These are phyloP conservation scores for Meyerozyma athensensis DNA, from an alignment of 1,139 yeast species.

Conservation along the genomic window DNA sequence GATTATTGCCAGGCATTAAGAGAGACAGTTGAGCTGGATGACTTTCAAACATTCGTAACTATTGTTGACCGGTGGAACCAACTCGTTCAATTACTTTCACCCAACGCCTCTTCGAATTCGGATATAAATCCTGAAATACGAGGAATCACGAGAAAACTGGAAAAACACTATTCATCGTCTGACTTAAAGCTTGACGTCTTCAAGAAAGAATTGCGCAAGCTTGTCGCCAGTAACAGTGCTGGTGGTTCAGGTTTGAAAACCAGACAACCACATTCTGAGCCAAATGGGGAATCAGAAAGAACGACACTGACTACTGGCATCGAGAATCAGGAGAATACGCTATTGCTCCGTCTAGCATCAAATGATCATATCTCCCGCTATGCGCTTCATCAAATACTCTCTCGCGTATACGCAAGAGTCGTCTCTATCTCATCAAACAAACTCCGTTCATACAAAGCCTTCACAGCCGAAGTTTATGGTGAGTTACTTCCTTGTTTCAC, in stretches of 20 bases:
- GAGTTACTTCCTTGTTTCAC: conserved; percentile 79
- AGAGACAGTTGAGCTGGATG: conserved; percentile 28
- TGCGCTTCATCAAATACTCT: conserved; percentile 63
- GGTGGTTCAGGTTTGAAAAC: neutral
- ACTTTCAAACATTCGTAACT: conserved; percentile 30
- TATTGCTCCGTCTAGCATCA: conserved; percentile 27
- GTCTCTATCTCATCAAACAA: conserved; percentile 71
- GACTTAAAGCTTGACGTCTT: neutral
- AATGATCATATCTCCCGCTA: conserved; percentile 47
- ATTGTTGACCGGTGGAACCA: conserved; percentile 41
- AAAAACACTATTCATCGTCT: neutral
- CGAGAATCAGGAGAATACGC: too few relatives aligned
- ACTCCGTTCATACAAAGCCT: conserved; percentile 72
- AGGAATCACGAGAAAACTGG: neutral
- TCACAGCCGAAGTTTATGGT: conserved; percentile 89
- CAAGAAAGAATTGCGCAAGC: neutral
- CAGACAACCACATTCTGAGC: neutral
- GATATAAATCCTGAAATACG: neutral
- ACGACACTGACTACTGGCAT: neutral
- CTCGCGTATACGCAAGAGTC: conserved; percentile 68
- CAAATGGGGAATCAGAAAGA: neutral
- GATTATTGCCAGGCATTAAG: conserved; percentile 32
- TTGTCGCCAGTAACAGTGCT: neutral
- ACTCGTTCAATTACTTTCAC: conserved; percentile 34
- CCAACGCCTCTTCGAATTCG: conserved; percentile 10